These are phyloP conservation scores for Apiosordaria backusii DNA, from an alignment of 495 filamentous ascomycete genomes.

Conservation along the genomic window DNA sequence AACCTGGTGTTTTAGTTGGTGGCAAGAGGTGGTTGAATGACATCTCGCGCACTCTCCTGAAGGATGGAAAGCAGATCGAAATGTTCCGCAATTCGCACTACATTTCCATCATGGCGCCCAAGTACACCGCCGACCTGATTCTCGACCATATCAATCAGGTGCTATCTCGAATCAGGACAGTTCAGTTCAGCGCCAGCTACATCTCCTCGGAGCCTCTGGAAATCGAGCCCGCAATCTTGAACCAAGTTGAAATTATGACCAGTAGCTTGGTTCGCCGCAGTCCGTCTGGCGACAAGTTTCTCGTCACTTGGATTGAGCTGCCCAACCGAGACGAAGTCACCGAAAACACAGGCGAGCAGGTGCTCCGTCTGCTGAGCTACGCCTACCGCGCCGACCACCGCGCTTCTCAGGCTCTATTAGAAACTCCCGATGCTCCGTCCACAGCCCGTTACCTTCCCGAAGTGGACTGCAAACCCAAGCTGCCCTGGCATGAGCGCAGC, in stretches of 20 bases:
- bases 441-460: conserved; percentile 30
- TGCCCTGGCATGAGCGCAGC: conserved; percentile 45
- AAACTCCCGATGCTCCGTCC: neutral
- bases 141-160: conserved; percentile 39
- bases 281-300: conserved; percentile 21
- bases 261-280: conserved; percentile 37
- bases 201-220: conserved; percentile 22
- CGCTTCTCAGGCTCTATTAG: conserved; percentile 18
- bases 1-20: conserved; percentile 28
- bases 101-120: conserved; percentile 37
- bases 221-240: conserved; percentile 24
- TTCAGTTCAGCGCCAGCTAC: conserved; percentile 17
- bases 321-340: conserved; percentile 17
- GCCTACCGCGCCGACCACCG: conserved; percentile 30
- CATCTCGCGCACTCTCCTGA: conserved; percentile 29
- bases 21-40: conserved; percentile 31
- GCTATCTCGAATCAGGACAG: conserved; percentile 26
- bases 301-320: conserved; percentile 41
- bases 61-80: conserved; percentile 35
- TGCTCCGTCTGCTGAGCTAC: conserved; percentile 43
- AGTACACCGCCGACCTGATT: conserved; percentile 28
- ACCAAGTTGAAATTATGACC: conserved; percentile 43
- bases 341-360: conserved; percentile 37
- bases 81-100: conserved; percentile 21
- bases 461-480: conserved; percentile 24